phyloP scores from a whole-genome alignment of 495 filamentous ascomycete genomes.

The Corynascus novoguineensis region DNA sequence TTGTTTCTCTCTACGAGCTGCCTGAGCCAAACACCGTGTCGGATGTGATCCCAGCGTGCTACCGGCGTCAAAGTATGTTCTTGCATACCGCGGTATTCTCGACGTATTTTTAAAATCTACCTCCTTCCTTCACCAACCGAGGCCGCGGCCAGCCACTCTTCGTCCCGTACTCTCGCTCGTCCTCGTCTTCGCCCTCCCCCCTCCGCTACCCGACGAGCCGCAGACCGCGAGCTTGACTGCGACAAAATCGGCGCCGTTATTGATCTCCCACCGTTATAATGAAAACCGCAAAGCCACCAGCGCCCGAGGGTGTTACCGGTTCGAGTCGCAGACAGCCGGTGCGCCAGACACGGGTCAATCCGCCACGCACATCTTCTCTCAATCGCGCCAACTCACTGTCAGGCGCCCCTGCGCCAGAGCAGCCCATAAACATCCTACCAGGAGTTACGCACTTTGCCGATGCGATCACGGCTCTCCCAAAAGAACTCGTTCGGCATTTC shows the following conservation, averaged over 20 bases:
- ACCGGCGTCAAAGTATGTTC: conserved; percentile 14
- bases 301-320: conserved; percentile 35
- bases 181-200: neutral
- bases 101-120: neutral
- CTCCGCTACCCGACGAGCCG: neutral
- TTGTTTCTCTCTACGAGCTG: conserved; percentile 17
- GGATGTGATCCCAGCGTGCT: neutral
- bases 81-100: neutral
- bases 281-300: conserved; percentile 48
- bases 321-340: conserved; percentile 54
- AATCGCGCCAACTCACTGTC: conserved; percentile 42
- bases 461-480: conserved; percentile 83
- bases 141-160: neutral
- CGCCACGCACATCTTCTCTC: conserved; percentile 43
- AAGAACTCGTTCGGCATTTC: conserved; percentile 91
- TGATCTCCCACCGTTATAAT: too few relatives aligned
- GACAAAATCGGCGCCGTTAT: too few relatives aligned
- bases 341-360: conserved; percentile 55
- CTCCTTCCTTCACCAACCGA: neutral
- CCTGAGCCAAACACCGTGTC: neutral
- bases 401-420: conserved; percentile 38
- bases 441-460: conserved; percentile 93
- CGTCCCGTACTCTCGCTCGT: neutral
- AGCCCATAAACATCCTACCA: conserved; percentile 69
- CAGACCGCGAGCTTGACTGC: too few relatives aligned